These are phyloP conservation scores for Liriodendron chinense DNA, from an alignment of 164 flowering plant species.

Conservation along the genomic window DNA sequence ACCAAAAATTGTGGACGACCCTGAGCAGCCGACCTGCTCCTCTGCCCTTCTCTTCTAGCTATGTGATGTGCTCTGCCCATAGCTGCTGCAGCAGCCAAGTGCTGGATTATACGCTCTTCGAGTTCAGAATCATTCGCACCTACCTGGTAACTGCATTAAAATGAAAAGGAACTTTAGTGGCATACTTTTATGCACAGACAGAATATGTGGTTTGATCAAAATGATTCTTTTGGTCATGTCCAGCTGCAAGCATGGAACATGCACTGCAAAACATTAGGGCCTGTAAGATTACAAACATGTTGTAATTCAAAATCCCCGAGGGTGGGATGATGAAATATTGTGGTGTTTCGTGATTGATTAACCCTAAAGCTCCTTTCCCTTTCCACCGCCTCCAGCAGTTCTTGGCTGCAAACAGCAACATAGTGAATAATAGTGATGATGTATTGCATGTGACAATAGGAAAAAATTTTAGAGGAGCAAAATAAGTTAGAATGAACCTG, in stretches of 20 bases:
- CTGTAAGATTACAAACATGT: slow-evolving; percentile 44
- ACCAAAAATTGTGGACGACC: slow-evolving; percentile 69
- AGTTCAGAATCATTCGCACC: slow-evolving; percentile 73
- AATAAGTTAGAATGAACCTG: slow-evolving; percentile 37
- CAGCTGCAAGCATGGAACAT: not conserved
- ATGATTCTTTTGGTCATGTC: not conserved
- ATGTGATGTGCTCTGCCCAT: slow-evolving; percentile 81
- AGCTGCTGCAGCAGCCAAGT: slow-evolving; percentile 95
- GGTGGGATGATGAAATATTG: slow-evolving; percentile 78
- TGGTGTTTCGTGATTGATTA: slow-evolving; percentile 52
- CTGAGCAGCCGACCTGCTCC: slow-evolving; percentile 56
- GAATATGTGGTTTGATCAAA: not conserved
- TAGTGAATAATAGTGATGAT: not conserved
- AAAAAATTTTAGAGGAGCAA: not conserved
- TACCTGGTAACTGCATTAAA: slow-evolving; percentile 60
- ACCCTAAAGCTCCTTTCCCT: slow-evolving; percentile 61
- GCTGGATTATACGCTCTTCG: slow-evolving; percentile 88
- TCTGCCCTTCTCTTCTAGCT: slow-evolving; percentile 70
- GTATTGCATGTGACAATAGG: not conserved
- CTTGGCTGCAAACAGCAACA: slow-evolving; percentile 56
- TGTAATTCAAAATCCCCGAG: slow-evolving; percentile 80
- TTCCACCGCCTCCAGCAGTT: slow-evolving; percentile 76
- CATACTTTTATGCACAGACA: not conserved
- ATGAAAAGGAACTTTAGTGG: not conserved
- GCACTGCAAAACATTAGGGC: not conserved